Evolutionary conservation across 1,284 basidiomycete species (phyloP), one percentile per base, ranked within the genome.

Genomic region (Malassezia brasiliensis): DNA sequence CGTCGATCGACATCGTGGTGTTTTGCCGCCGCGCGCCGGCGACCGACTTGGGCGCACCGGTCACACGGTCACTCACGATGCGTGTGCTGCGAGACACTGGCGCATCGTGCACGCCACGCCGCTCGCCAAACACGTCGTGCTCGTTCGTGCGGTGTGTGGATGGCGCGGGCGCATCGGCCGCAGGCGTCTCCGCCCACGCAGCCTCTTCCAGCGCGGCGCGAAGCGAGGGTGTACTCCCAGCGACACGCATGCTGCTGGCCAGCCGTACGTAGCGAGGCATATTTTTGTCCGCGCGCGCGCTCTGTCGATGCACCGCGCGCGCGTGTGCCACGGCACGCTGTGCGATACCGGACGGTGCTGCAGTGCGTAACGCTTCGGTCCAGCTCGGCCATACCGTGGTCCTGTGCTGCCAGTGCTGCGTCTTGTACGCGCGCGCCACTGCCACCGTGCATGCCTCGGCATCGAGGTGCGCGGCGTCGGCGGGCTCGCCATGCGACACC

Each of bases 1-100:
- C 54, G 30, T 56, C 54, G 14, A 44, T 31, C 10, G 54, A 55
- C 35, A 38, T 48, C 8, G 47, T 45, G 15, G 44, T 28, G 30
- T 46, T 56, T 15, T 49, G 54, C 31, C 53, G 32, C 15, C 41
- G 49, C 17, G 30, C 36, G n/a, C 35, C 19, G 17, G 42, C 25
- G 5, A 22, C 10, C 34, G 40, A n/a, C 37, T 22, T 52, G 36
- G 49, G 54, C 45, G 35, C 37, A 20, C 11, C 22, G 8, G 11
- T 22, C 36, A 31, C n/a, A 12, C 22, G 30, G 19, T 30, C 47
- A 36, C 47, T 49, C 15, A 47, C 49, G n/a, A 56, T 25, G 14
- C 53, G 53, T 39, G 32, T 39, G 10, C 22, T 34, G 17, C 19
- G 38, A 0, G 10, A 15, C 31, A 36, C 9, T 4, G n/a, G 25